phyloP scores from a whole-genome alignment of 2,329 filamentous ascomycete species.

The Beauveria sp. region DNA sequence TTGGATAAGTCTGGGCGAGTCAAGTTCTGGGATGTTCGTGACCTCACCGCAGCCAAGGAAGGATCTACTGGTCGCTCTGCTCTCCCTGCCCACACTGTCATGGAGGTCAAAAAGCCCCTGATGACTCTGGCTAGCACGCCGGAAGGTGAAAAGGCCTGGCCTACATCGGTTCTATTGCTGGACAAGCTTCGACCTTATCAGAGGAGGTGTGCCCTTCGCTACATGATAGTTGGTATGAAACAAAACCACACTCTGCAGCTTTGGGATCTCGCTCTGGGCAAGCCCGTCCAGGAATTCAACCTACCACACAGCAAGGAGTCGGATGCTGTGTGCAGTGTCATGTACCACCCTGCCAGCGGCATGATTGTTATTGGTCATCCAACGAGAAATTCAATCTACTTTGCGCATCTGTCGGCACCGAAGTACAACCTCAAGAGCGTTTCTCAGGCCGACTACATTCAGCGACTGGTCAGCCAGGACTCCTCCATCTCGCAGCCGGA shows the following conservation, averaged over 20 bases:
- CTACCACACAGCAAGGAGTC: slow-evolving; percentile 93
- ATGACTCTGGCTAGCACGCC: slow-evolving; percentile 81
- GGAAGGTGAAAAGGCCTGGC: slow-evolving; percentile 89
- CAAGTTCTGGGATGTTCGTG: slow-evolving; percentile 96
- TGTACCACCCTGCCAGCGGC: slow-evolving; percentile 84
- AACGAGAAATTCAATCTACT: slow-evolving; percentile 94
- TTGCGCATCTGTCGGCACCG: slow-evolving; percentile 89
- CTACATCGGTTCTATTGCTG: slow-evolving; percentile 89
- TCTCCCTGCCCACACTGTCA: slow-evolving; percentile 46
- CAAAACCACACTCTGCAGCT: slow-evolving; percentile 98
- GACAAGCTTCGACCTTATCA: slow-evolving; percentile 92
- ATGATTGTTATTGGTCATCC: slow-evolving; percentile 95
- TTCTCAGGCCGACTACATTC: slow-evolving; percentile 82
- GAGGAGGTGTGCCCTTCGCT: slow-evolving; percentile 82
- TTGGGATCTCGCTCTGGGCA: slow-evolving; percentile 92
- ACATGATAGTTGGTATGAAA: slow-evolving; percentile 96
- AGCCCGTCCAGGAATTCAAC: slow-evolving; percentile 94
- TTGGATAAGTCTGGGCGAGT: slow-evolving; percentile 94
- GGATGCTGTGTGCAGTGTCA: slow-evolving; percentile 94
- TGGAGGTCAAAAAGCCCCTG: slow-evolving; percentile 79
- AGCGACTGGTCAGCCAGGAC: slow-evolving; percentile 67
- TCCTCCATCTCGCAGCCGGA: slow-evolving; percentile 73
- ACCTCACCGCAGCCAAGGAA: slow-evolving; percentile 53
- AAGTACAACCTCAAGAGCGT: slow-evolving; percentile 79
- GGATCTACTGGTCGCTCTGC: slow-evolving; percentile 42